Evolutionary conservation across 768 basidiomycete species (phyloP), one percentile per base, ranked within the genome.

Genomic region (Antrodiella citrinella): DNA sequence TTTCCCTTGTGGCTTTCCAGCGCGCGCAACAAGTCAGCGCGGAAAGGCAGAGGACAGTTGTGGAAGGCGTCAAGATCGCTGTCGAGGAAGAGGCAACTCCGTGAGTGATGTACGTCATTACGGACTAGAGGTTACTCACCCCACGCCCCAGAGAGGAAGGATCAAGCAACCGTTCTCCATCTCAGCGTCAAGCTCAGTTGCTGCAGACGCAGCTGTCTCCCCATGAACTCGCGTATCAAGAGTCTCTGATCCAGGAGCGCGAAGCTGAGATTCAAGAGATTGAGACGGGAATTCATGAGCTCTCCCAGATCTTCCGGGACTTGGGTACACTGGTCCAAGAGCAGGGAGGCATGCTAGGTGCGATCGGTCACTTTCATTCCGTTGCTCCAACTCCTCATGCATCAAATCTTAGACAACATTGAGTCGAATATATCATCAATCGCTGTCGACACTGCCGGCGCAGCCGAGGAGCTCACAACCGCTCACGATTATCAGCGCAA

Each of bases 201-300:
- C 64, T 89, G 23, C 84, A 89, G 60, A 70, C 70, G 4, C 84
- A 86, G 52, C 69, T 91, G n/a, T 91, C 88, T 1, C 88, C 90
- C 0, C 86, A 89, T 52, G 95, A 97, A 67, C 77, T 98, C 20
- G 91, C 91, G 12, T 94, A 94, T 64, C 96, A 98, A 65, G 95
- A 99, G 63, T 89, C 91, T 9, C 71, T 98, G 30, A 92, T 96
- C 48, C 84, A 86, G 47, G 96, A 99, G 63, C 86, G 96, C 15
- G 95, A 99, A 65, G 75, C 75, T 0, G 96, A 98, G 61, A 98
- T 98, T 49, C 81, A 88, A 46, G 93, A 97, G 63, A 99, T 99
- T 47, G 96, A 99, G 67, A 84, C 81, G 4, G 95, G 96, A 4
- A 97, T 99, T 49, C 91, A 95, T 60, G 95, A 99, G 66, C 69